Evolutionary conservation across 805 yeast species (phyloP).

Genomic region (Spathaspora arborariae): DNA sequence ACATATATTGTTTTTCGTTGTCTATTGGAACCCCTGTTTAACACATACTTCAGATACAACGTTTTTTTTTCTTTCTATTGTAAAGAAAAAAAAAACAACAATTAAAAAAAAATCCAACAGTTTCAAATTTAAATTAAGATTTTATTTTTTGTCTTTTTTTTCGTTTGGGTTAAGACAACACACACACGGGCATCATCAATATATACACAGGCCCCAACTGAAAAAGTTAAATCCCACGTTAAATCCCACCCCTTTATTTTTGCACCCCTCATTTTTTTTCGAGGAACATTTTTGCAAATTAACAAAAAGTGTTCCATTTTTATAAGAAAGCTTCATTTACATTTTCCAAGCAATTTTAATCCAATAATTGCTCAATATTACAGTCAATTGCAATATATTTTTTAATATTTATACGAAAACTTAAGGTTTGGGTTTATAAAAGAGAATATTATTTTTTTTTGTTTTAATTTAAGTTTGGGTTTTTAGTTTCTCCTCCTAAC

Average conservation of each 20-base stretch:
- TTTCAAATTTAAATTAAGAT: background rate
- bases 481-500: too few relatives aligned
- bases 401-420: too few relatives aligned
- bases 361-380: background rate
- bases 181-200: background rate
- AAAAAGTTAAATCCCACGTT: background rate
- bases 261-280: slow-evolving; percentile 1
- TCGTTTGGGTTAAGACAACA: background rate
- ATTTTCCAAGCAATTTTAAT: background rate
- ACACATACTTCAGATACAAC: background rate
- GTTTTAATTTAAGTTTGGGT: too few relatives aligned
- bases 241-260: background rate
- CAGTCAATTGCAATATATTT: background rate
- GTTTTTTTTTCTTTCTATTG: background rate
- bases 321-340: background rate
- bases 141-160: background rate
- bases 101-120: background rate
- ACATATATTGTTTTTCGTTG: too few relatives aligned
- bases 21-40: too few relatives aligned
- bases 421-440: too few relatives aligned
- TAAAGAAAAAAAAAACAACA: background rate
- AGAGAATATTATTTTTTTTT: too few relatives aligned
- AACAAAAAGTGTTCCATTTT: background rate
- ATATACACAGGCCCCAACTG: background rate
- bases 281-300: background rate